Conservation (phyloP, 495 filamentous ascomycete species). For the Podospora fimiseda region DNA sequence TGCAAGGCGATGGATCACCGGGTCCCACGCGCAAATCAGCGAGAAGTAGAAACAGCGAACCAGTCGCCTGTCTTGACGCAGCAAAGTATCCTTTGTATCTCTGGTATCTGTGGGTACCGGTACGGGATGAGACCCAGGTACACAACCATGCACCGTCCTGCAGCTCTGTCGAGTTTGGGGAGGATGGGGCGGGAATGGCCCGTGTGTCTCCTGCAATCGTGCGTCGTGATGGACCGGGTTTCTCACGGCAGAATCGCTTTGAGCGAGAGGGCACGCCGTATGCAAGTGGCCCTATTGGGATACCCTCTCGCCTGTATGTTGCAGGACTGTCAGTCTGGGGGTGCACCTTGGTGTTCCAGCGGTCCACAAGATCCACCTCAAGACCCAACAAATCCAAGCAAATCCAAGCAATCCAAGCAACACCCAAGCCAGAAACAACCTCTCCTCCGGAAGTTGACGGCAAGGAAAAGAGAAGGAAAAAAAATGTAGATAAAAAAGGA, state of each 20-base stretch:
- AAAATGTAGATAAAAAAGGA: background rate
- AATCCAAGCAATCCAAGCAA: no score
- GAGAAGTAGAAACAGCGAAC: slow-evolving; percentile 18
- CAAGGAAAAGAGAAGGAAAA: background rate
- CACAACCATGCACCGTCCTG: slow-evolving; percentile 18
- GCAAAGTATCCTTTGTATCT: slow-evolving; percentile 17
- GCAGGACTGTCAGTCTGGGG: slow-evolving; percentile 16
- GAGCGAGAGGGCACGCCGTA: slow-evolving; percentile 30
- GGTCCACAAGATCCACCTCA: background rate
- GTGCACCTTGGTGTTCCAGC: slow-evolving; percentile 14
- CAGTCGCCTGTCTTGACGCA: slow-evolving; percentile 11
- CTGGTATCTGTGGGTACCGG: slow-evolving; percentile 25
- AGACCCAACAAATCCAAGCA: background rate
- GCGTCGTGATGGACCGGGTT: slow-evolving; percentile 20
- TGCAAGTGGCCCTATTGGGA: slow-evolving; percentile 31
- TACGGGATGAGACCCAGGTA: slow-evolving; percentile 29
- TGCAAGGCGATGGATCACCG: slow-evolving; percentile 26
- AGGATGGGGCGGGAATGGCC: slow-evolving; percentile 28
- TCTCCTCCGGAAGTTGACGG: no score
- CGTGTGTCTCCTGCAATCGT: slow-evolving; percentile 12
- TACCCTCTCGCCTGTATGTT: slow-evolving; percentile 17
- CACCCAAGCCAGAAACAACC: background rate
- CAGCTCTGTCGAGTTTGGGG: slow-evolving; percentile 20
- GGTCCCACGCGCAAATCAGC: slow-evolving; percentile 23
- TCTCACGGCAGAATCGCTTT: slow-evolving; percentile 25